Conservation (phyloP, 495 filamentous ascomycete species). For the Geoglossum glabrum region DNA sequence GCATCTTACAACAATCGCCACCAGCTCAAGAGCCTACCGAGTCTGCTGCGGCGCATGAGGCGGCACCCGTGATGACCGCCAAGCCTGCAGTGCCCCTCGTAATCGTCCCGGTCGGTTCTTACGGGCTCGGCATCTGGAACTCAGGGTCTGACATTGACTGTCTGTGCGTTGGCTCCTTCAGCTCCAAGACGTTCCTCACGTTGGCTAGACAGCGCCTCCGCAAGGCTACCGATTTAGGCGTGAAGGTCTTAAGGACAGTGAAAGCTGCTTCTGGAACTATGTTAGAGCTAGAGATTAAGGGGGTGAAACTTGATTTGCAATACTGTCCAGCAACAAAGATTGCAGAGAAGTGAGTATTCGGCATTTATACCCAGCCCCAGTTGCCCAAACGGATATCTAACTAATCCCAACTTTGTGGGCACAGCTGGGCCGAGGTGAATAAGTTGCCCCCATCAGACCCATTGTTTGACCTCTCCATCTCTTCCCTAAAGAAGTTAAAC, state of each 20-base stretch:
- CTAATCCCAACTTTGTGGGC: not conserved
- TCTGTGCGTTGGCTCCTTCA: conserved; percentile 34
- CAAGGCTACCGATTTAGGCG: conserved; percentile 17
- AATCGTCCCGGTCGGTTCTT: conserved; percentile 36
- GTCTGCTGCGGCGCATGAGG: not conserved
- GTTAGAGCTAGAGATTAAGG: conserved; percentile 30
- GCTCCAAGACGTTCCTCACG: conserved; percentile 32
- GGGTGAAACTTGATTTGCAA: conserved; percentile 34
- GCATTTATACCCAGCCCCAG: too few species aligned
- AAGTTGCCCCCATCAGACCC: conserved; percentile 18
- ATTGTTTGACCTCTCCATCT: conserved; percentile 26
- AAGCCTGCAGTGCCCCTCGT: conserved; percentile 19
- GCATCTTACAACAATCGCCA: conserved; percentile 13
- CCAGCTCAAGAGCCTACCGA: conserved; percentile 1
- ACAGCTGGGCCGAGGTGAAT: conserved; percentile 18
- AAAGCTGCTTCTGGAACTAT: conserved; percentile 30
- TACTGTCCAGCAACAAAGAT: conserved; percentile 33
- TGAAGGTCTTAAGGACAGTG: conserved; percentile 31
- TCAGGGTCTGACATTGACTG: conserved; percentile 35
- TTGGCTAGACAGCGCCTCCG: conserved; percentile 29
- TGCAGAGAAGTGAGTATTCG: conserved; percentile 17
- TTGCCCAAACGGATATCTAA: not conserved
- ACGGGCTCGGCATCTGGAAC: conserved; percentile 35
- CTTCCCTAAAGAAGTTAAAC: conserved; percentile 32
- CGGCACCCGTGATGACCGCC: conserved; percentile 2